Percentiles rank a stretch among this genome's conserved stretches.
Conservation (phyloP, 1,139 yeast species). For the Candida sp. region DNA sequence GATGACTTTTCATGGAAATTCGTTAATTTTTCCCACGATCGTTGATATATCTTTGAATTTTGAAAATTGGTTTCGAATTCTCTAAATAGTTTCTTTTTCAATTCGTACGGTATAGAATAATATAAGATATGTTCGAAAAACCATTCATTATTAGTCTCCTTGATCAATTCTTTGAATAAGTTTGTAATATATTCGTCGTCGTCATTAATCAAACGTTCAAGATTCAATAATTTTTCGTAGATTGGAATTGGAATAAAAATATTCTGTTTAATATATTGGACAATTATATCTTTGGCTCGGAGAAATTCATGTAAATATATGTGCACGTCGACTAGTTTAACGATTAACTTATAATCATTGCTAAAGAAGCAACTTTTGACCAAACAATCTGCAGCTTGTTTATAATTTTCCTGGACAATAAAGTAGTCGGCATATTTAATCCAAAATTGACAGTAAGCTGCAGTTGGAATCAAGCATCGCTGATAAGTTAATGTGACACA, state of each 20-base stretch:
- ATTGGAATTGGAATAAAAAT: constrained; percentile 29
- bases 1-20: neutral
- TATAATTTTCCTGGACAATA: constrained; percentile 22
- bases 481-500: constrained; percentile 47
- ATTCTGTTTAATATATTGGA: constrained; percentile 23
- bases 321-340: constrained; percentile 40
- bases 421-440: constrained; percentile 52
- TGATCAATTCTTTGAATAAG: constrained; percentile 21
- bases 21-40: neutral
- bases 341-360: constrained; percentile 21
- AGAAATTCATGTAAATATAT: constrained; percentile 25
- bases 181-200: constrained; percentile 21
- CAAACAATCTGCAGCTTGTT: constrained; percentile 34
- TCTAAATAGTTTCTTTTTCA: constrained; percentile 9
- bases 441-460: constrained; percentile 59
- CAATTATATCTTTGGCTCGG: constrained; percentile 33
- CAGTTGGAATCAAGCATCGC: constrained; percentile 52
- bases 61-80: constrained; percentile 6
- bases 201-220: constrained; percentile 29
- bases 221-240: constrained; percentile 33
- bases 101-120: constrained; percentile 12
- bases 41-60: neutral
- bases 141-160: constrained; percentile 21
- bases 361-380: constrained; percentile 26
- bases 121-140: constrained; percentile 15